A percentile compares a stretch with the other conserved stretches of the same genome.
Conservation (phyloP, 306 rosid species). For the Mucuna pruriens region DNA sequence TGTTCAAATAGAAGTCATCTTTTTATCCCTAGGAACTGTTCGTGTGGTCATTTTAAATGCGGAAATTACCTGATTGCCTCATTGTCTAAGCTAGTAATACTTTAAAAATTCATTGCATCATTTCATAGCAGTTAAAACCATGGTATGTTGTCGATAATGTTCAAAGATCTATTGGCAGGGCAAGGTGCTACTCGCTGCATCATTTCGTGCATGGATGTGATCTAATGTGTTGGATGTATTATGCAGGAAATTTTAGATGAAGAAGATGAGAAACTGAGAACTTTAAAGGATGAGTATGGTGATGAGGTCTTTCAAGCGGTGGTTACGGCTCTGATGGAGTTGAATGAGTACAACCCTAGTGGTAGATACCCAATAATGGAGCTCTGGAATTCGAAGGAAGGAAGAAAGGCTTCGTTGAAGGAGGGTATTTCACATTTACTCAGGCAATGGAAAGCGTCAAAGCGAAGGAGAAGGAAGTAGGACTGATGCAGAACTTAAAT, state of each 20-base stretch:
- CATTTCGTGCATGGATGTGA: background rate
- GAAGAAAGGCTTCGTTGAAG: slow-evolving; percentile 60
- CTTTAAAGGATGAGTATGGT: slow-evolving; percentile 63
- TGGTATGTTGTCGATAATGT: background rate
- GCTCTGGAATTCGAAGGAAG: slow-evolving; percentile 70
- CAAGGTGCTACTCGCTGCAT: background rate
- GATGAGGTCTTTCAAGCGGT: slow-evolving; percentile 63
- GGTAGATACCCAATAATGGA: slow-evolving; percentile 70
- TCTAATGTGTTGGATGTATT: slow-evolving; percentile 19
- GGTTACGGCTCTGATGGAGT: slow-evolving; percentile 59
- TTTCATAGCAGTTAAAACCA: background rate
- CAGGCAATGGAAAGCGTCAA: slow-evolving; percentile 51
- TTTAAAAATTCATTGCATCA: background rate
- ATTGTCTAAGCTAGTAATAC: background rate
- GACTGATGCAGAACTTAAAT: background rate
- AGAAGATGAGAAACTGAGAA: slow-evolving; percentile 63
- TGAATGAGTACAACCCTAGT: slow-evolving; percentile 81
- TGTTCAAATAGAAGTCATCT: background rate
- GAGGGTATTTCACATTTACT: slow-evolving; percentile 61
- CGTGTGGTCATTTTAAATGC: background rate
- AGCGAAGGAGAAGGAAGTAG: slow-evolving; percentile 37
- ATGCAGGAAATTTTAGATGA: slow-evolving; percentile 65
- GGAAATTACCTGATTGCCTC: background rate
- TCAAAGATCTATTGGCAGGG: background rate
- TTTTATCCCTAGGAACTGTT: background rate